These are phyloP conservation scores for Tubosaeta sp. DNA, from an alignment of 768 basidiomycete species.

Conservation along the genomic window DNA sequence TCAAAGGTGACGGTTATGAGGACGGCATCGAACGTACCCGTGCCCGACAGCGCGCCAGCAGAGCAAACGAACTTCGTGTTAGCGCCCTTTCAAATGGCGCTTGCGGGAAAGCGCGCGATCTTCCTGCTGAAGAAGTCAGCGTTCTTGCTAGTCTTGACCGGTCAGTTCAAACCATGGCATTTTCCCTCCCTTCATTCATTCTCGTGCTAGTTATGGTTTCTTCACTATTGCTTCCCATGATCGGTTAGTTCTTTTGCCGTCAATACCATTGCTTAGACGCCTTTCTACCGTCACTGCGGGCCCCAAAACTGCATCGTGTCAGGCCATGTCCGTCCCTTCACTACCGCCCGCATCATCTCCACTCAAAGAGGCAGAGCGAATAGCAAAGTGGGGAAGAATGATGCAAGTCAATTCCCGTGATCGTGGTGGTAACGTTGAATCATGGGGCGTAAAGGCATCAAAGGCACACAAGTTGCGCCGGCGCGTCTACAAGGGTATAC, in stretches of 20 bases:
- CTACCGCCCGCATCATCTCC: slow-evolving; percentile 47
- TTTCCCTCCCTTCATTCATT: slow-evolving; percentile 6
- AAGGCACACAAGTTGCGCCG: slow-evolving; percentile 68
- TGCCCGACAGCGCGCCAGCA: slow-evolving; percentile 55
- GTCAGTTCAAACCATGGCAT: slow-evolving; percentile 41
- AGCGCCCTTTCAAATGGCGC: slow-evolving; percentile 52
- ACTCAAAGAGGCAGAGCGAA: slow-evolving; percentile 67
- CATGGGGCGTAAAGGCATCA: slow-evolving; percentile 63
- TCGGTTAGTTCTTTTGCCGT: slow-evolving; percentile 69
- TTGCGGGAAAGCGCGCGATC: slow-evolving; percentile 58
- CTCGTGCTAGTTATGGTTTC: slow-evolving; percentile 78
- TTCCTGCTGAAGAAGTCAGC: slow-evolving; percentile 69
- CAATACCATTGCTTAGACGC: slow-evolving; percentile 58
- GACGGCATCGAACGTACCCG: slow-evolving; percentile 93
- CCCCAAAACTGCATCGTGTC: slow-evolving; percentile 41
- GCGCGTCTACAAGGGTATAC: slow-evolving; percentile 92
- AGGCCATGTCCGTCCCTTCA: slow-evolving; percentile 42
- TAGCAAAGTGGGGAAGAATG: slow-evolving; percentile 95
- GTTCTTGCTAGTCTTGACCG: slow-evolving; percentile 80
- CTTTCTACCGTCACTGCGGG: slow-evolving; percentile 44
- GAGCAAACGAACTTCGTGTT: slow-evolving; percentile 57
- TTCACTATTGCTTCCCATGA: slow-evolving; percentile 78
- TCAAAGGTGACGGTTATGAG: slow-evolving; percentile 90
- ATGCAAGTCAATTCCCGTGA: slow-evolving; percentile 64
- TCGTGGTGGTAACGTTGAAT: slow-evolving; percentile 68